These are phyloP conservation scores for Saccharomycopsis phalli DNA, from an alignment of 1,139 yeast species.

Conservation along the genomic window DNA sequence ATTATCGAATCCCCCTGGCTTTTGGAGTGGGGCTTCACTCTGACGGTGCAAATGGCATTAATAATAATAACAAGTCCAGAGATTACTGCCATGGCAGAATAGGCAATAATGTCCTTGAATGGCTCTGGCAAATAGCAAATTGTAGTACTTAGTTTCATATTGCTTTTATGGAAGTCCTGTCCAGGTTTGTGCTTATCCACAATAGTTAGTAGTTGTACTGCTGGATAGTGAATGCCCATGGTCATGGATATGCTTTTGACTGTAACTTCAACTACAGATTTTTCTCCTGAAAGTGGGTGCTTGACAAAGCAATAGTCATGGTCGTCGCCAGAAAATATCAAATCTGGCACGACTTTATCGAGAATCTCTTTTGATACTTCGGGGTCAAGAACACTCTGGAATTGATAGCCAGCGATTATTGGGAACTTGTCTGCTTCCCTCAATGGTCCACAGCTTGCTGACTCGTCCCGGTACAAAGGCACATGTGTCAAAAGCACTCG, in stretches of 20 bases:
- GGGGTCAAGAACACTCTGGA: slow-evolving; percentile 64
- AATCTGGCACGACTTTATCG: slow-evolving; percentile 47
- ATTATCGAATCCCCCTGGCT: not conserved
- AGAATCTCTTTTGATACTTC: slow-evolving; percentile 51
- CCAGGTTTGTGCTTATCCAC: slow-evolving; percentile 31
- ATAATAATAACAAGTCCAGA: slow-evolving; percentile 16
- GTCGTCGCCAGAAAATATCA: slow-evolving; percentile 87
- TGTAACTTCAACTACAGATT: slow-evolving; percentile 48
- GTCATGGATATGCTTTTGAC: slow-evolving; percentile 91
- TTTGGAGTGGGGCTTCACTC: slow-evolving; percentile 5
- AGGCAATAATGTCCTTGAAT: slow-evolving; percentile 40
- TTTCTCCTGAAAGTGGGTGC: slow-evolving; percentile 38
- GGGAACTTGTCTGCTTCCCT: slow-evolving; percentile 66
- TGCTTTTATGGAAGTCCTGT: slow-evolving; percentile 22
- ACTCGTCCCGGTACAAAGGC: slow-evolving; percentile 55
- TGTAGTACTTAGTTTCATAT: slow-evolving; percentile 33
- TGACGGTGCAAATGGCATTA: slow-evolving; percentile 3
- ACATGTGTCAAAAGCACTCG: slow-evolving; percentile 71
- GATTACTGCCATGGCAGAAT: slow-evolving; percentile 25
- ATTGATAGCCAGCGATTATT: slow-evolving; percentile 62
- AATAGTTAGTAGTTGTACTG: slow-evolving; percentile 71
- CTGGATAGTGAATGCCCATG: slow-evolving; percentile 79
- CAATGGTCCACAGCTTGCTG: slow-evolving; percentile 53
- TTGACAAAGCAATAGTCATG: slow-evolving; percentile 85
- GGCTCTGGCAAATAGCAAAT: slow-evolving; percentile 73